Conservation (phyloP, 2,329 filamentous ascomycete species). For the Fusarium sp. region DNA sequence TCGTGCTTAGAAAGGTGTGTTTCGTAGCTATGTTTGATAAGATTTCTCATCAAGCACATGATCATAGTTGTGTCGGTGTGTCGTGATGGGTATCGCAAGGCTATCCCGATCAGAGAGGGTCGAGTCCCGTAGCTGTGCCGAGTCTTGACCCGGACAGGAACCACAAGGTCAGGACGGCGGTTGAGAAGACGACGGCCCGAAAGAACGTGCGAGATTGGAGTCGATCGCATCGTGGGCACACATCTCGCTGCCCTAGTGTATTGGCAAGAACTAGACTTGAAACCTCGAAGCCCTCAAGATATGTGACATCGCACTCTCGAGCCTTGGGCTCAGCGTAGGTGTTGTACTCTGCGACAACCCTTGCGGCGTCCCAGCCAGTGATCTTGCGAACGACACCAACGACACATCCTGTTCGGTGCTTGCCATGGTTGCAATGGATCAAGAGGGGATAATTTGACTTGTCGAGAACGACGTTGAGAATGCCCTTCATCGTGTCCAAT, state of each 20-base stretch:
- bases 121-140: constrained; percentile 19
- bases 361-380: constrained; percentile 71
- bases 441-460: constrained; percentile 81
- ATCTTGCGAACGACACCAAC: constrained; percentile 81
- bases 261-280: constrained; percentile 48
- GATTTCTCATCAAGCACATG: background rate
- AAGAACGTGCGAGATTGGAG: constrained; percentile 53
- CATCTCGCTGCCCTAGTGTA: background rate
- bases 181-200: constrained; percentile 57
- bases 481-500: constrained; percentile 72
- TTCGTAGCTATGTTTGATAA: constrained; percentile 2
- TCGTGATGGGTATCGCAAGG: background rate
- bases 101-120: constrained; percentile 21
- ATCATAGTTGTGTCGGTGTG: background rate
- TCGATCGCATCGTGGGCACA: constrained; percentile 31
- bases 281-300: constrained; percentile 64
- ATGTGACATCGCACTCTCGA: constrained; percentile 69
- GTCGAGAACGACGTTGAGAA: constrained; percentile 78
- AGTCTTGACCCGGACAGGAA: constrained; percentile 53
- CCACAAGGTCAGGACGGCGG: constrained; percentile 58
- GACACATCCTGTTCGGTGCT: constrained; percentile 93
- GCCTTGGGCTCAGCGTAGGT: constrained; percentile 70
- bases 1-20: background rate
- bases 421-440: constrained; percentile 94
- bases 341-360: constrained; percentile 78